phyloP scores from a whole-genome alignment of 2,329 filamentous ascomycete genomes.

The Penicillium sp. region DNA sequence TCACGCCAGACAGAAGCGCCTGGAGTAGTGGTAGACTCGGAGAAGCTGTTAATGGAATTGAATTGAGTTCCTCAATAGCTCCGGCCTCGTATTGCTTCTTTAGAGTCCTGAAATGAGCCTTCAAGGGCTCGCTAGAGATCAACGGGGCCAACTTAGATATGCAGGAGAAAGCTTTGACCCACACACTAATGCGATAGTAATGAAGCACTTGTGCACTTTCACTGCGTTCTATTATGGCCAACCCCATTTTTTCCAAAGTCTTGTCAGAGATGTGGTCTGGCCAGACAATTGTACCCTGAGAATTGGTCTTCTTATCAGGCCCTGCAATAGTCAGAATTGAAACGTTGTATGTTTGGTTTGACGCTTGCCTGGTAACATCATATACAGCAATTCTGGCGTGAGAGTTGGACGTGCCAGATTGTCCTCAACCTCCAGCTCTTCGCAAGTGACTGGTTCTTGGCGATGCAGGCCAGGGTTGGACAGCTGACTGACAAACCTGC shows the following conservation, averaged over 20 bases:
- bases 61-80: conserved; percentile 21
- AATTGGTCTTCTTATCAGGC: conserved; percentile 20
- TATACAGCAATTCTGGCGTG: conserved; percentile 25
- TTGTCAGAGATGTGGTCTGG: conserved; percentile 26
- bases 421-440: conserved; percentile 14
- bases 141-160: conserved; percentile 23
- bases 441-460: conserved; percentile 7
- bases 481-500: conserved; percentile 22
- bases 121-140: conserved; percentile 18
- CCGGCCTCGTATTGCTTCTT: conserved; percentile 23
- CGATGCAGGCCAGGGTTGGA: conserved; percentile 23
- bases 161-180: conserved; percentile 21
- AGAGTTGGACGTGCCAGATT: conserved; percentile 14
- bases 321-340: conserved; percentile 10
- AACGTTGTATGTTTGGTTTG: not conserved
- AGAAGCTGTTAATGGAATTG: conserved; percentile 19
- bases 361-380: conserved; percentile 24
- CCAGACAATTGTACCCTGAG: conserved; percentile 22
- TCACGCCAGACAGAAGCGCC: conserved; percentile 24
- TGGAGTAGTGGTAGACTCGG: conserved; percentile 25
- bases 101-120: conserved; percentile 19
- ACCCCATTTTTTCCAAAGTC: conserved; percentile 25
- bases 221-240: conserved; percentile 23
- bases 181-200: conserved; percentile 23
- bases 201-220: conserved; percentile 22